Conservation (phyloP, 768 basidiomycete species). For the Cubamyces lactineus region DNA sequence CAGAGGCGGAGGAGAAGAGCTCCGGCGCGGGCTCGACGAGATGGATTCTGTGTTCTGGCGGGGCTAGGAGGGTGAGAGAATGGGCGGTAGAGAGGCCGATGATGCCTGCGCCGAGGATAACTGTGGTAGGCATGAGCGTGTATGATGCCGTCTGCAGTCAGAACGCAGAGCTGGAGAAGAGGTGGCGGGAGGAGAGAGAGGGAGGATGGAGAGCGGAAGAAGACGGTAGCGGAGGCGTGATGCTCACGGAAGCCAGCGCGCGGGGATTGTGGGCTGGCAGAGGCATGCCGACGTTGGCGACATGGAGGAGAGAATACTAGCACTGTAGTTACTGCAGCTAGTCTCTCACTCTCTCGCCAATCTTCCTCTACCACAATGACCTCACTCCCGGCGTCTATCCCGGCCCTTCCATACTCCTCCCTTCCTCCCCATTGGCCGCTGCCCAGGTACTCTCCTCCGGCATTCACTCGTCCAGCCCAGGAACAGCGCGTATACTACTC, state of each 20-base stretch:
- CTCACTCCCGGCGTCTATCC: slow-evolving; percentile 7
- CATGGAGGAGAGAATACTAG: too few species aligned
- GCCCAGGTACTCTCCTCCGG: not conserved
- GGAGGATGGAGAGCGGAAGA: not conserved
- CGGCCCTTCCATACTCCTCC: slow-evolving; percentile 5
- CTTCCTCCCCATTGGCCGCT: slow-evolving; percentile 4
- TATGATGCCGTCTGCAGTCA: slow-evolving; percentile 8
- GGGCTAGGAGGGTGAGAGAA: slow-evolving; percentile 38
- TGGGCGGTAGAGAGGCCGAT: slow-evolving; percentile 50
- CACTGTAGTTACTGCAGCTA: too few species aligned
- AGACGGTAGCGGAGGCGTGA: not conserved
- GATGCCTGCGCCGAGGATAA: slow-evolving; percentile 52
- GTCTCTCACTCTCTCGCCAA: too few species aligned
- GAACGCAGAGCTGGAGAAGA: not conserved
- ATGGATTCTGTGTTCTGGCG: slow-evolving; percentile 38
- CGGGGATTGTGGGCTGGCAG: too few species aligned
- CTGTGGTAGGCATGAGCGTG: slow-evolving; percentile 38
- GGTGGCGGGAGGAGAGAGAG: not conserved
- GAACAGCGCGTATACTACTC: slow-evolving; percentile 4
- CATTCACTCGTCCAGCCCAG: too few species aligned
- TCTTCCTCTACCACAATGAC: not conserved
- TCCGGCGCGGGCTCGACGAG: slow-evolving; percentile 44
- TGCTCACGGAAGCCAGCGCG: too few species aligned
- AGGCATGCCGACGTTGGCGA: too few species aligned
- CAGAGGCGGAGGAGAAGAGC: slow-evolving; percentile 42